These are phyloP conservation scores for Dactylorhiza incarnata DNA, from an alignment of 106 monocot genomes.

Conservation along the genomic window DNA sequence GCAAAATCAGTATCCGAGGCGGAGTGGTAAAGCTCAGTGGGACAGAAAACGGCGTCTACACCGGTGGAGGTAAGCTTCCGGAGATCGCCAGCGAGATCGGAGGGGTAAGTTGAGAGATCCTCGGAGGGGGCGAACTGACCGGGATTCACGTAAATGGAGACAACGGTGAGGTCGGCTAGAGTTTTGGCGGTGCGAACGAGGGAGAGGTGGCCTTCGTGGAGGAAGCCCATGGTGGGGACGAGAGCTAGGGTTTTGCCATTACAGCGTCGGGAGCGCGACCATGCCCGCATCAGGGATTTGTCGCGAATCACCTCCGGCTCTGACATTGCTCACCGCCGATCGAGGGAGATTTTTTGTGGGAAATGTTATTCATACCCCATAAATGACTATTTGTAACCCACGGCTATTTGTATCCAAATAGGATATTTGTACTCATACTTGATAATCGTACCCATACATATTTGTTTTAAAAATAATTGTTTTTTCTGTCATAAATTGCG, in stretches of 20 bases:
- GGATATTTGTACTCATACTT: no score
- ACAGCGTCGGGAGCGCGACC: conserved; percentile 43
- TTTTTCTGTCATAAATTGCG: no score
- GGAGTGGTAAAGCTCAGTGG: conserved; percentile 51
- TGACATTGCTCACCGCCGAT: not conserved
- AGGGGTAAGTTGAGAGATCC: conserved; percentile 81
- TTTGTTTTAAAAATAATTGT: no score
- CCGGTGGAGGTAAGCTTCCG: conserved; percentile 45
- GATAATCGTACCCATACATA: no score
- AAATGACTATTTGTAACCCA: no score
- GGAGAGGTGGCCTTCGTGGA: conserved; percentile 87
- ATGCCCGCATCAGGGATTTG: conserved; percentile 57
- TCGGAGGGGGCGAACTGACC: conserved; percentile 91
- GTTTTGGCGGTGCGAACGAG: conserved; percentile 43
- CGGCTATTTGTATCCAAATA: no score
- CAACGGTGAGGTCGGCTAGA: conserved; percentile 50
- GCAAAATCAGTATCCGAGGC: not conserved
- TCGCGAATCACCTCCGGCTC: conserved; percentile 40
- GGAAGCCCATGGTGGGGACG: conserved; percentile 97
- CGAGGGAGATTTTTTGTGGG: no score
- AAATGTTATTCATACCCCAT: no score
- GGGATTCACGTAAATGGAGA: conserved; percentile 96
- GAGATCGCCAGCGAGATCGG: conserved; percentile 62
- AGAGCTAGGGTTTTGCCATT: conserved; percentile 48
- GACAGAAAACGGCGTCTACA: conserved; percentile 75